These are phyloP conservation scores for Pichia manshurica DNA, from an alignment of 805 yeast species.

Conservation along the genomic window DNA sequence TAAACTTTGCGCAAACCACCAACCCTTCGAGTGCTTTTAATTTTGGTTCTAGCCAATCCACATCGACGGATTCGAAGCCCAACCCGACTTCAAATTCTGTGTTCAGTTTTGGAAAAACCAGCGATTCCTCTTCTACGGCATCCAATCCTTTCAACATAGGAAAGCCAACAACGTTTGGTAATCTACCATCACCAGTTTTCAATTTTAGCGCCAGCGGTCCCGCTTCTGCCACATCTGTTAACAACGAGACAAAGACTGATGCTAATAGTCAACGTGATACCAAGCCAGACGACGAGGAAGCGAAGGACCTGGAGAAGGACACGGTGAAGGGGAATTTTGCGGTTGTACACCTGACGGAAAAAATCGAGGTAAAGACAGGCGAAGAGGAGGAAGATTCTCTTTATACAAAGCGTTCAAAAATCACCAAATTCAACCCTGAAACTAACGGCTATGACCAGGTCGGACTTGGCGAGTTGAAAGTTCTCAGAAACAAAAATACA, in stretches of 20 bases:
- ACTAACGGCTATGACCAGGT: conserved; percentile 51
- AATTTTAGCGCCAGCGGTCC: conserved; percentile 4
- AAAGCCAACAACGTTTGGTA: neutral
- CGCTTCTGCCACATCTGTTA: conserved; percentile 7
- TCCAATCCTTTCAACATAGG: conserved; percentile 17
- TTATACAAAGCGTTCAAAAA: conserved; percentile 65
- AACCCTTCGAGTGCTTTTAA: conserved; percentile 1
- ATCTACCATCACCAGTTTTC: neutral
- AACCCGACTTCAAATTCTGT: neutral
- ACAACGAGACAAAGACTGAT: no score
- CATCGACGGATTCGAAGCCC: neutral
- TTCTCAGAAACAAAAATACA: conserved; percentile 56
- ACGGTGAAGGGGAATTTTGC: conserved; percentile 46
- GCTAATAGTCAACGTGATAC: no score
- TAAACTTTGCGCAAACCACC: conserved; percentile 3
- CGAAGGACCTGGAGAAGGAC: conserved; percentile 37
- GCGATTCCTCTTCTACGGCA: conserved; percentile 1
- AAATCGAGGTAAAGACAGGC: conserved; percentile 62
- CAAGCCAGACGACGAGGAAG: conserved; percentile 20
- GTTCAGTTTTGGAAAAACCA: conserved; percentile 3
- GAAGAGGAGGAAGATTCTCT: conserved; percentile 73
- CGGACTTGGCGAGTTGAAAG: conserved; percentile 81
- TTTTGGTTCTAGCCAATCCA: neutral
- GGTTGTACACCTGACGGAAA: conserved; percentile 40
- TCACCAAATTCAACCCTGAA: conserved; percentile 52